phyloP scores from a whole-genome alignment of 805 yeast species.

The Candida broadrunensis region DNA sequence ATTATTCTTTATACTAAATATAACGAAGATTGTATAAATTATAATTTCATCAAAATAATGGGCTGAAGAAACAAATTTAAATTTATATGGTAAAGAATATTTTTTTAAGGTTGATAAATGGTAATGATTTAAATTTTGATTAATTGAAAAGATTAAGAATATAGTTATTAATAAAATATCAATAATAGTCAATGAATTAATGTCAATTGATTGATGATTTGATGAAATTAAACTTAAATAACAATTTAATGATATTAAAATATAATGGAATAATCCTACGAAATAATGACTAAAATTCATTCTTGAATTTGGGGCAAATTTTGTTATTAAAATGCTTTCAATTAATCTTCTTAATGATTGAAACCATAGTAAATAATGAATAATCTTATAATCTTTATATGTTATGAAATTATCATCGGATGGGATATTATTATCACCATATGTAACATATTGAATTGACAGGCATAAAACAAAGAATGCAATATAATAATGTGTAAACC shows the following conservation, averaged over 20 bases:
- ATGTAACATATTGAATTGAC: conserved; percentile 2
- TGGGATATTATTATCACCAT: neutral
- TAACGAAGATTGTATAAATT: conserved; percentile 44
- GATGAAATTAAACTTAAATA: conserved; percentile 17
- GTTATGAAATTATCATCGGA: conserved; percentile 1
- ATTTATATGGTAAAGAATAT: conserved; percentile 50
- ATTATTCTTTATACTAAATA: conserved; percentile 10
- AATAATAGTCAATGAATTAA: conserved; percentile 11
- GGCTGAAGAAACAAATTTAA: conserved; percentile 51
- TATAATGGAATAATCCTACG: conserved; percentile 61
- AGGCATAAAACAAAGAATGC: conserved; percentile 27
- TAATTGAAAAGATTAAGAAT: conserved; percentile 48
- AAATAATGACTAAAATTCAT: conserved; percentile 68
- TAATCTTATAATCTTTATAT: conserved; percentile 15
- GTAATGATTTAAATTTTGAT: conserved; percentile 52
- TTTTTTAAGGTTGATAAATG: conserved; percentile 49
- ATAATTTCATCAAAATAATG: conserved; percentile 69
- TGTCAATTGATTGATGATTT: conserved; percentile 9
- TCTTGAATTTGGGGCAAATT: conserved; percentile 43
- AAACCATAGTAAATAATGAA: conserved; percentile 23
- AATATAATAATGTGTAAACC: conserved; percentile 63
- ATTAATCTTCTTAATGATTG: conserved; percentile 56
- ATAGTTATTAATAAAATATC: conserved; percentile 30
- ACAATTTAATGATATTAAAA: conserved; percentile 42
- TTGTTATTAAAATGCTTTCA: conserved; percentile 53